Conservation (phyloP, 306 rosid genomes). For the Acacia acuminata region DNA sequence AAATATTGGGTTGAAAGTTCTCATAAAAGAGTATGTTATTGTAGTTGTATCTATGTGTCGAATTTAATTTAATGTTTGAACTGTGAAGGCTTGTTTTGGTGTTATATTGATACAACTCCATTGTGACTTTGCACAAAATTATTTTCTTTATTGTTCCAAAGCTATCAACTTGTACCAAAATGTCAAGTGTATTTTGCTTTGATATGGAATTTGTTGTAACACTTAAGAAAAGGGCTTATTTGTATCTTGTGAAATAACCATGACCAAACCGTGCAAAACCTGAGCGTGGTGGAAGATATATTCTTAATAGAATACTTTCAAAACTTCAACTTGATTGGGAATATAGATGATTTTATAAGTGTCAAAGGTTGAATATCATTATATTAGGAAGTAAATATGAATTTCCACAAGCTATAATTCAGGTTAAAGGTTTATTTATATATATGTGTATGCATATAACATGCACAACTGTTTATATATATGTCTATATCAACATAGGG, state of each 20-base stretch:
- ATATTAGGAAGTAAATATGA: background rate
- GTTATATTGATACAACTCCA: conserved; percentile 13
- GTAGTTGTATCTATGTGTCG: background rate
- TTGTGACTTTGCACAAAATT: background rate
- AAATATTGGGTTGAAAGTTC: conserved; percentile 95
- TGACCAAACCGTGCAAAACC: conserved; percentile 11
- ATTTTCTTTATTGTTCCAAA: conserved; percentile 10
- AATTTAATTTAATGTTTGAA: background rate
- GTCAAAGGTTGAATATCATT: conserved; percentile 14
- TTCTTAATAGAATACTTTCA: conserved; percentile 3
- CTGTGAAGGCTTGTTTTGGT: conserved; percentile 21
- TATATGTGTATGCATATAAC: background rate
- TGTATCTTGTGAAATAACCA: background rate
- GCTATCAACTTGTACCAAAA: conserved; percentile 12
- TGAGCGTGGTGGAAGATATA: conserved; percentile 28
- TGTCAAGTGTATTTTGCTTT: conserved; percentile 8
- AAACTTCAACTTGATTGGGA: background rate
- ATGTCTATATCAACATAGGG: background rate
- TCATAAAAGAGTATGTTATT: conserved; percentile 79
- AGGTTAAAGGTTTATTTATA: background rate
- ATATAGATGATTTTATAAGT: conserved; percentile 2
- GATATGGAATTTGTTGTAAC: conserved; percentile 1
- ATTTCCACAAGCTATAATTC: background rate
- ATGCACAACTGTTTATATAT: background rate
- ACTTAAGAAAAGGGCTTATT: conserved; percentile 4